phyloP scores from a whole-genome alignment of 1,284 basidiomycete species.

The Kwoniella shivajii region DNA sequence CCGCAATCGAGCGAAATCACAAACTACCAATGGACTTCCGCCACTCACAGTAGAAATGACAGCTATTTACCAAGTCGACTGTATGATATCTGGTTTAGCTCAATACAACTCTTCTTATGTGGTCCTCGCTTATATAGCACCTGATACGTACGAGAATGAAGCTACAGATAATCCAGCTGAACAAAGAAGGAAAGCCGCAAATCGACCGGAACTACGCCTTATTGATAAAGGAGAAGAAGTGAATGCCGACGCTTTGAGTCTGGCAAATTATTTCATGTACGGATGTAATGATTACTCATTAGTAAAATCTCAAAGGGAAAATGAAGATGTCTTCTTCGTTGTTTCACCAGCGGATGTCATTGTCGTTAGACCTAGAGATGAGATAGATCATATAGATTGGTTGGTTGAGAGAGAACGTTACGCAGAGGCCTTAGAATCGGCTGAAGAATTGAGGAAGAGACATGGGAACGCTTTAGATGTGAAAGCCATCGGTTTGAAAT shows the following conservation, averaged over 20 bases:
- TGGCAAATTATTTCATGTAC: constrained; percentile 78
- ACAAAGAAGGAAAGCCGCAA: constrained; percentile 77
- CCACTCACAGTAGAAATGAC: constrained; percentile 72
- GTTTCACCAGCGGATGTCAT: constrained; percentile 87
- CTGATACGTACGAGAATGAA: constrained; percentile 60
- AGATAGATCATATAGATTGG: constrained; percentile 89
- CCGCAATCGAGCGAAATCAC: constrained; percentile 61
- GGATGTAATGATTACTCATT: constrained; percentile 91
- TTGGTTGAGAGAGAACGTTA: constrained; percentile 82
- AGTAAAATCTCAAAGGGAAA: constrained; percentile 51
- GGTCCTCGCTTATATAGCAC: constrained; percentile 71
- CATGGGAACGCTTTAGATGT: constrained; percentile 62
- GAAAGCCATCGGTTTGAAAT: constrained; percentile 76
- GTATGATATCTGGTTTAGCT: constrained; percentile 89
- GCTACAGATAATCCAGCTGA: constrained; percentile 68
- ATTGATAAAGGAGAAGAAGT: constrained; percentile 91
- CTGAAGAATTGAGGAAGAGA: constrained; percentile 65
- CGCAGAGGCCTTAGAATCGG: constrained; percentile 81
- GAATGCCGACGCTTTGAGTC: constrained; percentile 77
- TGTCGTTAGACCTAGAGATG: constrained; percentile 80
- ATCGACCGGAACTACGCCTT: constrained; percentile 88
- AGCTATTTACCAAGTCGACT: constrained; percentile 89
- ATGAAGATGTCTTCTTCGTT: constrained; percentile 63
- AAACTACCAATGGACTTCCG: constrained; percentile 39
- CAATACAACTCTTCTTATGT: constrained; percentile 76